Base-by-base conservation (phyloP, 2,329 filamentous ascomycete species). In the Colletotrichum euphorbiae region DNA sequence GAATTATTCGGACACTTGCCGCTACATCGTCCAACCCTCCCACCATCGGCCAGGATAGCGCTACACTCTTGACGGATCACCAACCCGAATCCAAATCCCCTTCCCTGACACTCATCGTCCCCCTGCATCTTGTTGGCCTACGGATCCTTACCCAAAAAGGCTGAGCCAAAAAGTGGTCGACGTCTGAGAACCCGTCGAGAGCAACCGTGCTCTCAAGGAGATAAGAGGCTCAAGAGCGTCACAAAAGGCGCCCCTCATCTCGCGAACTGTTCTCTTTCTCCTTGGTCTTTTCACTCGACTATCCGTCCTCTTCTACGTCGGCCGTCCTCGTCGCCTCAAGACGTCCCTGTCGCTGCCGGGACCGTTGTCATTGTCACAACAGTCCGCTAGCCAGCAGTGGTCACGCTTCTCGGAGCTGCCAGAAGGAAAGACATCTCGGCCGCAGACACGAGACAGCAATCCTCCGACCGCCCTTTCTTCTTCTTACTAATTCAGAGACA, bases 161-260 rank as follows among this genome's bases (percentile, higher is more conserved):
- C 66, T 56, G 42, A 59, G 50, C 61, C 61, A 66, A 51, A 69
- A 59, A 66, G 61, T 67, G 65, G 65, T 40, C 65, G 40, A 64
- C 45, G 65, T 60, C 66, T 59, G 66, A 69, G 66, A 65, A 33
- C 66, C 46, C 63, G 31, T 58, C 40, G 17, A 67, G 57, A 46
- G 19, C 31, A 60, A 38, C 60, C 62, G 66, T 69, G 62, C 62
- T 48, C 40, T 48, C 48, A 65, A 69, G 55, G 66, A 55, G 48
- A 60, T 28, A 68, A 46, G 62, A 65, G 52, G 61, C 48, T 69
- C 66, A 43, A 43, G 40, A 69, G 42, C 66, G 61, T 65, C 62
- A 59, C 66, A 69, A 69, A 68, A 69, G 55, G 66, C 56, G 38
- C 66, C 60, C 59, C 62, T 60, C 66, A 45, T 60, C 54, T 69